Conservation (phyloP, 495 filamentous ascomycete species). For the Hyphodiscus hymeniophilus region DNA sequence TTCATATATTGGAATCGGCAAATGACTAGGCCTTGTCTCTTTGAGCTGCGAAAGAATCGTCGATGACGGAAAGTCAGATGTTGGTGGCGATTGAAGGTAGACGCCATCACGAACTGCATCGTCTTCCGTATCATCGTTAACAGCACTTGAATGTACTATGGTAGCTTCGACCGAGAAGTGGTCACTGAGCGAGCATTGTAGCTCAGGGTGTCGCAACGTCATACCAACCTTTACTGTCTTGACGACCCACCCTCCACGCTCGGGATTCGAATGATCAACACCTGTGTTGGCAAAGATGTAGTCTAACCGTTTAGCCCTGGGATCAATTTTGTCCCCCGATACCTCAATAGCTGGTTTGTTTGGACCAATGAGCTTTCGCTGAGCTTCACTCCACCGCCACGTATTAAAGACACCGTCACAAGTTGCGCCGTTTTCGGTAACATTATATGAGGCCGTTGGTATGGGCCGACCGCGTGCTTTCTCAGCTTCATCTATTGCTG, state of each 20-base stretch:
- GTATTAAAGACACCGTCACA: slow-evolving; percentile 84
- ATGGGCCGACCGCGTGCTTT: slow-evolving; percentile 40
- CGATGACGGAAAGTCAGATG: slow-evolving; percentile 13
- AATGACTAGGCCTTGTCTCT: slow-evolving; percentile 21
- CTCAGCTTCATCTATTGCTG: slow-evolving; percentile 57
- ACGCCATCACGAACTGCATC: slow-evolving; percentile 14
- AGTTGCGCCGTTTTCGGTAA: slow-evolving; percentile 73
- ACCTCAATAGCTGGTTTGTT: slow-evolving; percentile 29
- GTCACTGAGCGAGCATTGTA: slow-evolving; percentile 81
- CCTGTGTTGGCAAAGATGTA: slow-evolving; percentile 69
- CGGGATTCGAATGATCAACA: slow-evolving; percentile 10
- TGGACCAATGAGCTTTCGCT: slow-evolving; percentile 44
- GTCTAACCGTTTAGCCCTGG: slow-evolving; percentile 77
- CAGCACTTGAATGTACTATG: slow-evolving; percentile 33
- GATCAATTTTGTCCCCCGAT: slow-evolving; percentile 52
- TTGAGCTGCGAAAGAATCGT: slow-evolving; percentile 15
- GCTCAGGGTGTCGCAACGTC: slow-evolving; percentile 71
- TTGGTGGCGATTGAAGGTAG: slow-evolving; percentile 16
- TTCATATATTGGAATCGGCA: slow-evolving; percentile 55
- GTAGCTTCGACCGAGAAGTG: slow-evolving; percentile 82
- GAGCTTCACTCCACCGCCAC: slow-evolving; percentile 75
- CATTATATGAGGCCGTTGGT: slow-evolving; percentile 68
- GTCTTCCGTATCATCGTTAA: slow-evolving; percentile 5
- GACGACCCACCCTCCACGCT: slow-evolving; percentile 52
- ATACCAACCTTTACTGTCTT: slow-evolving; percentile 64